phyloP scores from a whole-genome alignment of 164 flowering plant genomes.

The Euptelea pleiosperma region DNA sequence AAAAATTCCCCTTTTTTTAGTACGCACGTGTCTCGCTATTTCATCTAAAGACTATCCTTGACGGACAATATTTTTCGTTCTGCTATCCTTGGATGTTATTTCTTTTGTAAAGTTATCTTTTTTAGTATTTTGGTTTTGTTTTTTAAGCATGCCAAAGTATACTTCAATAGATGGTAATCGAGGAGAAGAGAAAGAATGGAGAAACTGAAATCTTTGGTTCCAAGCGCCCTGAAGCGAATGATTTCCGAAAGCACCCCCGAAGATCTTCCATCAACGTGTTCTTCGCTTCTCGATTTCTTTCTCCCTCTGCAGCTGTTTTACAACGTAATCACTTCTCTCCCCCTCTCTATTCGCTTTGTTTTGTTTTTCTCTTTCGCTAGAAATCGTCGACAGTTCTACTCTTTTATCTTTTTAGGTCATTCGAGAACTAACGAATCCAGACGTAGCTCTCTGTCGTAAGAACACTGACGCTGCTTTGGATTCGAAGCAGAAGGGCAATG shows the following conservation, averaged over 20 bases:
- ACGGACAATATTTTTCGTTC: no score
- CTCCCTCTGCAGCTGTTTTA: conserved; percentile 50
- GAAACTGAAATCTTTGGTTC: conserved; percentile 57
- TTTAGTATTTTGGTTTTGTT: background rate
- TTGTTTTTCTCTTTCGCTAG: background rate
- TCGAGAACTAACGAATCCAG: conserved; percentile 48
- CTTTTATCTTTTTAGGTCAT: conserved; percentile 32
- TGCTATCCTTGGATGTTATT: no score
- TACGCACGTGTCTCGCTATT: no score
- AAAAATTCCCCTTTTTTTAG: no score
- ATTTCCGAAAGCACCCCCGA: conserved; percentile 37
- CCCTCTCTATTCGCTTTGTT: background rate
- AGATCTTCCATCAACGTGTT: conserved; percentile 47
- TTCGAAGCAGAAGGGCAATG: conserved; percentile 62
- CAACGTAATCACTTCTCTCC: conserved; percentile 25
- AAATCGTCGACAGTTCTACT: background rate
- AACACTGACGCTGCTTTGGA: conserved; percentile 52
- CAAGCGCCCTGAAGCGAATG: conserved; percentile 34
- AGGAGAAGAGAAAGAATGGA: conserved; percentile 43
- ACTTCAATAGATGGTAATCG: no score
- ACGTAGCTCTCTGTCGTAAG: conserved; percentile 51
- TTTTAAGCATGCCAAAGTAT: no score
- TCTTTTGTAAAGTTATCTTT: no score
- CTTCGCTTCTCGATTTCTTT: conserved; percentile 58
- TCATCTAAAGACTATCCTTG: no score